Base-by-base conservation (phyloP, 441 rosid genomes). In the Gossypium davidsonii region DNA sequence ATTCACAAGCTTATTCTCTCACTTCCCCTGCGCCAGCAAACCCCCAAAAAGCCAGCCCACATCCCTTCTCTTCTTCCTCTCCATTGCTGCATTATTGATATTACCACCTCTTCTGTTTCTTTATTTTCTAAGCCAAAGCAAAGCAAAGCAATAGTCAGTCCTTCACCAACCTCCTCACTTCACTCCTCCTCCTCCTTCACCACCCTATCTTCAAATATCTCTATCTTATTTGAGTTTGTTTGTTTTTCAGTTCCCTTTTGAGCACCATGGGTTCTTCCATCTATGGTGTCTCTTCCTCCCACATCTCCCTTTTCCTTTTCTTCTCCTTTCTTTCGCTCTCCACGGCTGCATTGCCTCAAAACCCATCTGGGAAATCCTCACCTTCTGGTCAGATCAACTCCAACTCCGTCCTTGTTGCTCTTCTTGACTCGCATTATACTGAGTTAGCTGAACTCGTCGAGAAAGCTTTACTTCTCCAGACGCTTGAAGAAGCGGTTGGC, bases 341-440 rank as follows among this genome's bases (percentile, higher is more conserved):
- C 67, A 5, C 66, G 17, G 66, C 85, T 17, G 86, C 92, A 87
- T 88, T 89, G 82, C 78, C 88, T 28, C 81, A 70, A 18, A 72
- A 72, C 28, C 76, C 74, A 7, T 82, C 82, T 72, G 61, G 76
- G n/a, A 78, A 77, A 34, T 46, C 53, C 3, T 73, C 83, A 23
- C 51, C 12, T 1, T 46, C 81, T 2, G 77, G 62, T 48, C 88
- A 77, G 66, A 91, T 92, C 63, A 91, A 85, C 85, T 92, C 98
- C 26, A 90, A 92, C 68, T 92, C 98, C 0, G 91, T 92, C 57
- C 93, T 92, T 21, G 96, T 92, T 0, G 98, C 97, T 26, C 93
- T 92, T 14, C 94, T 92, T 14, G 98, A 92, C 77, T 92, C 98
- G 46, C 98, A 88, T 86, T 92, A 91, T 79, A 92, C 98, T 0